Percentiles rank a stretch among this genome's conserved stretches.
Evolutionary conservation across 306 rosid genomes (phyloP).

Genomic region (Albizia julibrissin): DNA sequence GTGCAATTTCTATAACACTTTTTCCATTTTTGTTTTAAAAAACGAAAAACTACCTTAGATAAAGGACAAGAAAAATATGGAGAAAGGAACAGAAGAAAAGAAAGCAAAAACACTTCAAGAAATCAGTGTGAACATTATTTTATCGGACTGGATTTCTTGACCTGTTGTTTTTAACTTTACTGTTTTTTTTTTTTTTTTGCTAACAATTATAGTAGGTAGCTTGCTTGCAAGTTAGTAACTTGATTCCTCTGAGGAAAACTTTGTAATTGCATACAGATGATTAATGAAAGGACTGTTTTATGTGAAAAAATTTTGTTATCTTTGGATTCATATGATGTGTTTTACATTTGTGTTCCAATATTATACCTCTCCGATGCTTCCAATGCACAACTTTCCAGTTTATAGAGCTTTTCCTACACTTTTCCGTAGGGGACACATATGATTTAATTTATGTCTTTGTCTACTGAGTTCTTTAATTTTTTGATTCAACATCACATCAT

Average conservation of each 20-base stretch:
- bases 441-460: not conserved
- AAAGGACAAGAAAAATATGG: not conserved
- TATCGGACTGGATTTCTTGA: not conserved
- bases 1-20: constrained; percentile 45
- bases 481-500: not conserved
- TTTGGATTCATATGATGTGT: constrained; percentile 6
- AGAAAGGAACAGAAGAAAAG: not conserved
- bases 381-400: not conserved
- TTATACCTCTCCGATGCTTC: not conserved
- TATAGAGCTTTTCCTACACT: not conserved
- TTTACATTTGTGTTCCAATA: not conserved
- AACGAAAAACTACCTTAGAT: constrained; percentile 8
- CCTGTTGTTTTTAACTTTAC: not conserved
- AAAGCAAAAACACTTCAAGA: not conserved
- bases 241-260: constrained; percentile 33
- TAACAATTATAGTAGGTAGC: constrained; percentile 33
- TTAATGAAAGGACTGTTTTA: constrained; percentile 25
- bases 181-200: constrained; percentile 24
- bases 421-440: not conserved
- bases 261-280: constrained; percentile 34
- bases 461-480: not conserved
- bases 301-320: not conserved
- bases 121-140: constrained; percentile 19
- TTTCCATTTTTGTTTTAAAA: not conserved
- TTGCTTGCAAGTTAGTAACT: constrained; percentile 46